Base-by-base conservation (phyloP, 768 basidiomycete species). In the Boletus pseudo-olivaceus region DNA sequence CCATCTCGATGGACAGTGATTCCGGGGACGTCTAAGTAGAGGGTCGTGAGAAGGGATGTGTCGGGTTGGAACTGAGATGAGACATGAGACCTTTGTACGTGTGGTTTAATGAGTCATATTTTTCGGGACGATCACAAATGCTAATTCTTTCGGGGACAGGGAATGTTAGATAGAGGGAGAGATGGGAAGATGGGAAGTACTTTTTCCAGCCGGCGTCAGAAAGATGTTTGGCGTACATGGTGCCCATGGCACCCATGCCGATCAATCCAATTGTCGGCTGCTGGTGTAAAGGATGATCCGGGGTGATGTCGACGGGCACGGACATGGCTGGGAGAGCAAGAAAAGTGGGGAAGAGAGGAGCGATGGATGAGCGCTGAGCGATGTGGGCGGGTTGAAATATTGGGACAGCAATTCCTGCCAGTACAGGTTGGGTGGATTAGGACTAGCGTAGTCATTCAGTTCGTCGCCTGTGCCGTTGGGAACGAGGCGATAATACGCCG, bases 241-340 rank as follows among this genome's bases (percentile, higher is more conserved):
- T 77, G 2, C 96, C 96, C 96, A 98, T 98, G 47, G 90, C 90
- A 1, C 95, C 95, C 94, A 98, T 97, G 2, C 96, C 95, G 57
- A 97, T 97, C 48, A 97, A 75, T 2, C 95, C 95, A 37, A 98
- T 89, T 0, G 80, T 78, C 7, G 91, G 90, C 60, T 93, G 91
- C 26, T 75, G 68, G 6, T 76, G 72, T 2, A 66, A 19, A 6
- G 79, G 77, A 9, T 69, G 62, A 10, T 66, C 33, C 0, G 76
- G 76, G 1, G 60, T 58, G 30, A 73, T 52, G 42, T 74, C 62
- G 47, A 49, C 42, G 29, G 62, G 58, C 38, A 64, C 10, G 20
- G 35, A 11, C 65, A 69, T 67, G 51, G 32, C 14, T 48, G 45
- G 27, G 7, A 29, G 53, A 42, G 27, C 34, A 38, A 19, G 8